Evolutionary conservation across 805 yeast species (phyloP).

Genomic region (Pichia heedii): DNA sequence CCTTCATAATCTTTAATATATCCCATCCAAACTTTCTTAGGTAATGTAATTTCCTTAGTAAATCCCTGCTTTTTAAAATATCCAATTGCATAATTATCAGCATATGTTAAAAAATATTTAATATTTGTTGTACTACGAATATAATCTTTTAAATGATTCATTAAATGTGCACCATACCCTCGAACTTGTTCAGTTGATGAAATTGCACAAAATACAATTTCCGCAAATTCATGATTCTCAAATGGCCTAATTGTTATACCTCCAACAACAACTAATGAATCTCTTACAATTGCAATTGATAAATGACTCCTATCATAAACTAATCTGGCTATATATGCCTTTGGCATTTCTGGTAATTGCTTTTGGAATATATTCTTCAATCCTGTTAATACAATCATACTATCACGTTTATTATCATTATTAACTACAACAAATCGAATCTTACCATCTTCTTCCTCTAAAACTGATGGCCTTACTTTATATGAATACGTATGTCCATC

Average conservation of each 20-base stretch:
- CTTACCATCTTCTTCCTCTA: conserved; percentile 87
- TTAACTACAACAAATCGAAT: conserved; percentile 95
- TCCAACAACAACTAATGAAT: conserved; percentile 92
- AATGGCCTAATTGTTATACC: conserved; percentile 97
- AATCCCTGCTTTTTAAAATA: conserved; percentile 98
- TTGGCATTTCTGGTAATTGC: conserved; percentile 97
- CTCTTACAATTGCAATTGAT: conserved; percentile 91
- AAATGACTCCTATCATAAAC: conserved; percentile 92
- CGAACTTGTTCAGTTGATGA: conserved; percentile 95
- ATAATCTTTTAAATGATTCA: conserved; percentile 96
- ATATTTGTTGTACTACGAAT: conserved; percentile 82
- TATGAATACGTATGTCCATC: conserved; percentile 78
- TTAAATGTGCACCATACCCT: conserved; percentile 97
- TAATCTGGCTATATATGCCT: conserved; percentile 88
- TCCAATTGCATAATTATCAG: conserved; percentile 98
- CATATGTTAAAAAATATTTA: conserved; percentile 84
- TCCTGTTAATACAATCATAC: conserved; percentile 87
- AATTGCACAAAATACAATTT: conserved; percentile 97
- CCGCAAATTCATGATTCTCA: conserved; percentile 85
- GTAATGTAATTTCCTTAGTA: conserved; percentile 86
- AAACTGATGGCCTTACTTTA: conserved; percentile 87
- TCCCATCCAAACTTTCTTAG: conserved; percentile 91
- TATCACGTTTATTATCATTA: conserved; percentile 83
- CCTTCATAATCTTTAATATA: conserved; percentile 98
- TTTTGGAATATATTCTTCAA: conserved; percentile 92